Conservation (phyloP, 345 rosid genomes). For the Acer yangbiense region DNA sequence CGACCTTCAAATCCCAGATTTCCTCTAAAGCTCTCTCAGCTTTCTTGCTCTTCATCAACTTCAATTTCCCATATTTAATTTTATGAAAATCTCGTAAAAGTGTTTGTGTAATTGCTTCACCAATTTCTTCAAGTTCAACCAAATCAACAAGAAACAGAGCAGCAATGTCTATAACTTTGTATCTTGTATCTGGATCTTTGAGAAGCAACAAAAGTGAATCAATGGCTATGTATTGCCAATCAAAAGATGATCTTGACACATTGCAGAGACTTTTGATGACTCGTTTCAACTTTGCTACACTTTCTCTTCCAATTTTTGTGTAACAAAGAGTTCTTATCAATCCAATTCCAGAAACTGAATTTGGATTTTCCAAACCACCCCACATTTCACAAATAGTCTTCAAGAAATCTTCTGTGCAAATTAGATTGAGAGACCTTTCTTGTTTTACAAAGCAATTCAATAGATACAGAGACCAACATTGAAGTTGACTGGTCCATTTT, state of each 20-base stretch:
- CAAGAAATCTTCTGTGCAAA: conserved; percentile 54
- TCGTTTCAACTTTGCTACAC: conserved; percentile 37
- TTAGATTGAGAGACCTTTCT: conserved; percentile 43
- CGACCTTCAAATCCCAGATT: conserved; percentile 73
- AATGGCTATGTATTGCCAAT: conserved; percentile 65
- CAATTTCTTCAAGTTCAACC: conserved; percentile 57
- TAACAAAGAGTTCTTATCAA: conserved; percentile 58
- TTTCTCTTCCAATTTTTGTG: conserved; percentile 57
- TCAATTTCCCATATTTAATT: conserved; percentile 53
- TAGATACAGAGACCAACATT: conserved; percentile 70
- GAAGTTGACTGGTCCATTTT: conserved; percentile 82
- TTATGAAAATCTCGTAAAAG: conserved; percentile 62
- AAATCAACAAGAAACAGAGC: conserved; percentile 58
- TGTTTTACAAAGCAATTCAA: conserved; percentile 65
- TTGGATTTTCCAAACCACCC: conserved; percentile 64
- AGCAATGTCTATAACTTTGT: conserved; percentile 49
- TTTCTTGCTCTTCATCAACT: conserved; percentile 47
- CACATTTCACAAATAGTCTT: conserved; percentile 51
- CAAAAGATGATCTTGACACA: conserved; percentile 69
- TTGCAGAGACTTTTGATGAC: conserved; percentile 55
- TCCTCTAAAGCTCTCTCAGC: conserved; percentile 45
- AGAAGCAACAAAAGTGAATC: conserved; percentile 68
- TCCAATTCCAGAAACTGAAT: conserved; percentile 69
- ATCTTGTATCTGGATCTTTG: conserved; percentile 58
- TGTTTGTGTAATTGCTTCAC: conserved; percentile 55